phyloP scores from a whole-genome alignment of 208 protist genomes.

The Zelonia costaricensis region DNA sequence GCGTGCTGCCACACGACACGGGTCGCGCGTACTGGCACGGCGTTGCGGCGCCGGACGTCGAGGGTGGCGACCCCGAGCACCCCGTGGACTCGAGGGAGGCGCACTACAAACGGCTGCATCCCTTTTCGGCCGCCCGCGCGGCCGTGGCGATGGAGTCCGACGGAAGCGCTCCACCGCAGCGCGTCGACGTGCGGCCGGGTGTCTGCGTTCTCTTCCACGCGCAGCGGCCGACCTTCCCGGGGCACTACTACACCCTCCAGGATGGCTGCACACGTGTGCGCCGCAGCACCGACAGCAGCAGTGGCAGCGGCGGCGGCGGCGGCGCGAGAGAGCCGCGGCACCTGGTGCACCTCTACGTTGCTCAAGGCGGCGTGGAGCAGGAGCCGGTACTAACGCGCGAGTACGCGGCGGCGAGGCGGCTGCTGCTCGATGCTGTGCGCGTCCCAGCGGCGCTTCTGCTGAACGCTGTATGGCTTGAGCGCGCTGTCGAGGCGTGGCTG shows the following conservation, averaged over 20 bases:
- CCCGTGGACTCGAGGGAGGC: not conserved
- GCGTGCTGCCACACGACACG: constrained; percentile 17
- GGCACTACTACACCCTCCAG: constrained; percentile 26
- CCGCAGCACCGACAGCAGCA: not conserved
- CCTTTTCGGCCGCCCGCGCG: constrained; percentile 7
- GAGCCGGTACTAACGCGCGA: constrained; percentile 4
- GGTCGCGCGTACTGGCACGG: constrained; percentile 2
- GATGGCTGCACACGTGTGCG: constrained; percentile 16
- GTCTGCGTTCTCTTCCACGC: constrained; percentile 31
- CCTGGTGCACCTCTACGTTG: constrained; percentile 26
- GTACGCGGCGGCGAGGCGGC: constrained; percentile 7
- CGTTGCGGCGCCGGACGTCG: not conserved
- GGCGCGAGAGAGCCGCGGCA: no score
- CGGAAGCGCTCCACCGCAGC: not conserved
- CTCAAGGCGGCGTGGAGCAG: constrained; percentile 19
- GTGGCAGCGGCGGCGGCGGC: no score
- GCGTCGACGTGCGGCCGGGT: constrained; percentile 18
- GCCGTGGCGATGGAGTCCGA: not conserved
- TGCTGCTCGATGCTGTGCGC: constrained; percentile 8
- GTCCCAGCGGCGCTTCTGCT: constrained; percentile 14
- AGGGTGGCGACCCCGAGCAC: not conserved
- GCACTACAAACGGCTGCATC: constrained; percentile 18
- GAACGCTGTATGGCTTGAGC: constrained; percentile 25
- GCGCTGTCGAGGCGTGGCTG: constrained; percentile 16
- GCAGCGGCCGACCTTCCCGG: constrained; percentile 14